These are phyloP conservation scores for Talaromyces trachyspermus DNA, from an alignment of 495 filamentous ascomycete species.

Conservation along the genomic window DNA sequence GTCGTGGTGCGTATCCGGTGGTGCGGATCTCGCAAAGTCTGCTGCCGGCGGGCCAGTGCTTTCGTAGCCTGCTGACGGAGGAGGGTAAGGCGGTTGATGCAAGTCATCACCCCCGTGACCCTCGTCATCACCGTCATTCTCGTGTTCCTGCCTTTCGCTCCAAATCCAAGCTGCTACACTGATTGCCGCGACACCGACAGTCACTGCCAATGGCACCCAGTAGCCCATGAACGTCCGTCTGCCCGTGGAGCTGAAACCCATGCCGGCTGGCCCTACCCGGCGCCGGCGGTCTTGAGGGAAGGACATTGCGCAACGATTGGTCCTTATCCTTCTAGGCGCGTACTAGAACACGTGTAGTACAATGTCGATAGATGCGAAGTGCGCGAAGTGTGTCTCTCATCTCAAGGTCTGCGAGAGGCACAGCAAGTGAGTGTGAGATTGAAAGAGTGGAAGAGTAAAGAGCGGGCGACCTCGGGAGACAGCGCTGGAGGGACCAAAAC, in stretches of 20 bases:
- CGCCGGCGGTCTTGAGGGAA: slow-evolving; percentile 60
- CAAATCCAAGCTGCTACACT: slow-evolving; percentile 86
- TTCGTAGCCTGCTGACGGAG: slow-evolving; percentile 23
- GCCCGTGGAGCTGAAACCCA: slow-evolving; percentile 44
- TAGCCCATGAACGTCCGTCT: slow-evolving; percentile 67
- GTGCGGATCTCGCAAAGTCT: slow-evolving; percentile 26
- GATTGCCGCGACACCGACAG: slow-evolving; percentile 75
- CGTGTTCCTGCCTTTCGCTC: slow-evolving; percentile 73
- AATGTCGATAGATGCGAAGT: slow-evolving; percentile 10
- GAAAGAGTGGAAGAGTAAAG: slow-evolving; percentile 20
- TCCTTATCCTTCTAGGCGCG: slow-evolving; percentile 1
- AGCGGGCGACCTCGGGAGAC: slow-evolving; percentile 22
- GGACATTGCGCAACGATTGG: slow-evolving; percentile 21
- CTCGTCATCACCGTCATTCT: slow-evolving; percentile 53
- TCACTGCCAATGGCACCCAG: slow-evolving; percentile 79
- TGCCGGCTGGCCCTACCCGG: slow-evolving; percentile 49
- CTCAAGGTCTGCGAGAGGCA: no score
- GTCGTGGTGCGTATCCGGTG: slow-evolving; percentile 27
- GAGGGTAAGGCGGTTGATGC: slow-evolving; percentile 28
- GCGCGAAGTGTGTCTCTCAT: slow-evolving; percentile 30
- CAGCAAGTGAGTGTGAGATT: slow-evolving; percentile 8
- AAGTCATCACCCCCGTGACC: slow-evolving; percentile 33
- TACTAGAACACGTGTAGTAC: slow-evolving; percentile 20
- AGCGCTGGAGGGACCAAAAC: slow-evolving; percentile 20
- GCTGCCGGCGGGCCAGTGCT: slow-evolving; percentile 22